phyloP scores from a whole-genome alignment of 208 protist genomes.

The Leptomonas pyrrhocoris region DNA sequence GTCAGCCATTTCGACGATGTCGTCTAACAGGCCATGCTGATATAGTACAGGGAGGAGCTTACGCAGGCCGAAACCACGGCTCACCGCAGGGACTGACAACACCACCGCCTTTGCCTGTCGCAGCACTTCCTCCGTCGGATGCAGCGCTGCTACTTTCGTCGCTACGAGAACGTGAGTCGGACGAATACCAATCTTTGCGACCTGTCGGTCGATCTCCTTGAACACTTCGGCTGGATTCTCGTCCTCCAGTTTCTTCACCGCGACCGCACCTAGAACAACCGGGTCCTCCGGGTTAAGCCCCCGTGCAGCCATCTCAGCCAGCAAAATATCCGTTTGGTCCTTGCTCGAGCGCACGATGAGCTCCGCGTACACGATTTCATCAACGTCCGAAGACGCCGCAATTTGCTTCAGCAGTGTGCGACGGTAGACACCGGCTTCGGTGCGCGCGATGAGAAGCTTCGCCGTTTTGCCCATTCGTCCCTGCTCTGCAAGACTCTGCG shows the following conservation, averaged over 20 bases:
- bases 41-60: conserved; percentile 72
- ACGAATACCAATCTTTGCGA: conserved; percentile 55
- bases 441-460: conserved; percentile 54
- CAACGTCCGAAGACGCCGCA: conserved; percentile 55
- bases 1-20: conserved; percentile 75
- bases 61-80: conserved; percentile 35
- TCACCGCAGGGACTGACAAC: conserved; percentile 35
- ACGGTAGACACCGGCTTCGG: conserved; percentile 48
- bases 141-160: conserved; percentile 35
- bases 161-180: conserved; percentile 55
- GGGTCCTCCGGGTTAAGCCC: conserved; percentile 83
- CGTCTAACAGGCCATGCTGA: conserved; percentile 55
- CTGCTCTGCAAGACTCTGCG: conserved; percentile 47
- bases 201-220: conserved; percentile 68
- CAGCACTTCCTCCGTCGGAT: conserved; percentile 45
- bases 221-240: conserved; percentile 61
- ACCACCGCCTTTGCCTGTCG: conserved; percentile 41
- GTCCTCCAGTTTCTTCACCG: conserved; percentile 48
- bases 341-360: conserved; percentile 58
- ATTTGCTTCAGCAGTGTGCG: conserved; percentile 65
- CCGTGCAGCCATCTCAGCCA: conserved; percentile 62
- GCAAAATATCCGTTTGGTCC: conserved; percentile 54
- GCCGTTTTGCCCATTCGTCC: conserved; percentile 45
- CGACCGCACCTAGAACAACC: conserved; percentile 55
- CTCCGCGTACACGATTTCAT: conserved; percentile 77